Conservation (phyloP, 148 eudicot species). For the Amaranthus hypochondriacus region DNA sequence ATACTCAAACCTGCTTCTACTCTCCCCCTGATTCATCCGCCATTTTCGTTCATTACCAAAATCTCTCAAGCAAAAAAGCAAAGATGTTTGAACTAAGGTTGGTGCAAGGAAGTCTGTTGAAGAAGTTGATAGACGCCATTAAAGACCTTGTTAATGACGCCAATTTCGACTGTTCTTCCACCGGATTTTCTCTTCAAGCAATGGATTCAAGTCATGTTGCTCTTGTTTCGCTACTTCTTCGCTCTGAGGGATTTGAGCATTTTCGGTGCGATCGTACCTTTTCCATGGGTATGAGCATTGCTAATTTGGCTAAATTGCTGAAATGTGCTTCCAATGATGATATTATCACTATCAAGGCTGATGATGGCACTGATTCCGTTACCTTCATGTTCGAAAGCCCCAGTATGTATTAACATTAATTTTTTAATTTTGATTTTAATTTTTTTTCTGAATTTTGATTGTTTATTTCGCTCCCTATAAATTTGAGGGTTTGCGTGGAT, state of each 20-base stretch:
- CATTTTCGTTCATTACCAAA: not conserved
- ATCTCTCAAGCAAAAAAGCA: not conserved
- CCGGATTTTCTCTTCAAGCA: conserved; percentile 65
- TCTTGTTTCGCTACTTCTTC: conserved; percentile 53
- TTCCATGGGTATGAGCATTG: conserved; percentile 60
- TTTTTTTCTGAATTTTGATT: not conserved
- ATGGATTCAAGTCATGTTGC: conserved; percentile 82
- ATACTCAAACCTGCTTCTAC: not conserved
- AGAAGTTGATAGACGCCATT: conserved; percentile 59
- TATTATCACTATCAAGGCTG: conserved; percentile 58
- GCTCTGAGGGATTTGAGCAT: conserved; percentile 68
- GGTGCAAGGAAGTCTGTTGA: conserved; percentile 49
- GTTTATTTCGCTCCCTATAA: not conserved
- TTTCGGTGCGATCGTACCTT: conserved; percentile 57
- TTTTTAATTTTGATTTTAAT: not conserved
- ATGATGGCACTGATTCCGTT: conserved; percentile 52
- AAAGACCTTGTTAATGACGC: conserved; percentile 65
- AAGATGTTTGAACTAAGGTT: conserved; percentile 53
- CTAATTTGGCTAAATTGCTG: conserved; percentile 53
- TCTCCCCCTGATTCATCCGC: not conserved
- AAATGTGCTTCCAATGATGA: conserved; percentile 57
- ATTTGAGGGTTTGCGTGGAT: not conserved
- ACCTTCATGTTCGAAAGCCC: conserved; percentile 80
- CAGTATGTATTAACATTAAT: conserved; percentile 22
- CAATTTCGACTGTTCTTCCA: conserved; percentile 57